A percentile compares a stretch with the other conserved stretches of the same genome.
Conservation (phyloP, 768 basidiomycete genomes). For the Boletus subcaerulescens region DNA sequence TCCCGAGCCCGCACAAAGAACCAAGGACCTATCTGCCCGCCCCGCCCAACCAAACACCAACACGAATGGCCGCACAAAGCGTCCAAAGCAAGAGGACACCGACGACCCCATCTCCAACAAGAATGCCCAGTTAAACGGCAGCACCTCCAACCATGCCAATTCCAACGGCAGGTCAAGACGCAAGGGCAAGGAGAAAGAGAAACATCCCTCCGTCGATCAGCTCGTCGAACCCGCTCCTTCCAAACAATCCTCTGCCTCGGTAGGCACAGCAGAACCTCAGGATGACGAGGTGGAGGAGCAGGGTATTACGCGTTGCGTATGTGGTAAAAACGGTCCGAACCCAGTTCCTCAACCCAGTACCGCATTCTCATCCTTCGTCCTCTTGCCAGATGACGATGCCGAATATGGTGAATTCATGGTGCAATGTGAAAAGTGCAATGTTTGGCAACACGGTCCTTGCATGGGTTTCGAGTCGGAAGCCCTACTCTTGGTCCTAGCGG, state of each 20-base stretch:
- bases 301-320: conserved; percentile 78
- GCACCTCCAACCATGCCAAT: conserved; percentile 27
- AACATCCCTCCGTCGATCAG: conserved; percentile 34
- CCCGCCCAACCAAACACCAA: conserved; percentile 38
- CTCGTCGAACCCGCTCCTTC: conserved; percentile 26
- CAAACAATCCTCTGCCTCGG: conserved; percentile 28
- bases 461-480: conserved; percentile 87
- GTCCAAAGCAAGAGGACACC: conserved; percentile 69
- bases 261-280: conserved; percentile 36
- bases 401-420: conserved; percentile 96
- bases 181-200: conserved; percentile 66
- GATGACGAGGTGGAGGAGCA: conserved; percentile 50
- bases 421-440: conserved; percentile 94
- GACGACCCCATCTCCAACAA: conserved; percentile 57
- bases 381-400: conserved; percentile 61
- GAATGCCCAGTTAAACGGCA: conserved; percentile 36
- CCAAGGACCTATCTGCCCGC: conserved; percentile 39
- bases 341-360: conserved; percentile 5
- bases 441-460: conserved; percentile 97
- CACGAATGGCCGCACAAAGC: conserved; percentile 48
- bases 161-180: conserved; percentile 51
- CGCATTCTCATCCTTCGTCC: conserved; percentile 24
- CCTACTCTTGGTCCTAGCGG: conserved; percentile 67
- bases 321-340: conserved; percentile 72
- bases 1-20: conserved; percentile 46